phyloP scores from a whole-genome alignment of 2,329 filamentous ascomycete species.

The Botrytis squamosa region DNA sequence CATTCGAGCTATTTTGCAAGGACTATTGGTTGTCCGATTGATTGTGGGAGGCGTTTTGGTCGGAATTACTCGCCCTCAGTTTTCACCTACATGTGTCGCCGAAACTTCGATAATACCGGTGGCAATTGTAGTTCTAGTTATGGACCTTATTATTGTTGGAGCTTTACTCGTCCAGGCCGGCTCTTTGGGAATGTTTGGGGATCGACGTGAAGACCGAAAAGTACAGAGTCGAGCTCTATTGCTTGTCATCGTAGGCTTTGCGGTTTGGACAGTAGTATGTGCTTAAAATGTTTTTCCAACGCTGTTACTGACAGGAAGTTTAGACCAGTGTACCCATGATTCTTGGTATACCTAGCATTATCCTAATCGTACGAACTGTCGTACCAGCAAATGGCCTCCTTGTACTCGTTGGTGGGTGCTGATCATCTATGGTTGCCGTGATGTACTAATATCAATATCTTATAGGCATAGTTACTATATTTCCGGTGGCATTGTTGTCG shows the following conservation, averaged over 20 bases:
- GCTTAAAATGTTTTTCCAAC: background rate
- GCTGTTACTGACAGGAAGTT: conserved; percentile 25
- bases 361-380: conserved; percentile 36
- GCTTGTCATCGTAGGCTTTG: conserved; percentile 33
- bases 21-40: conserved; percentile 33
- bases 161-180: conserved; percentile 32
- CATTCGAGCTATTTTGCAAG: conserved; percentile 35
- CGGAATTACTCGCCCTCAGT: conserved; percentile 38
- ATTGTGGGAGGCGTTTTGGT: conserved; percentile 36
- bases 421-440: background rate
- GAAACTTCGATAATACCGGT: conserved; percentile 34
- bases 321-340: conserved; percentile 39
- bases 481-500: conserved; percentile 31
- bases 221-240: conserved; percentile 35
- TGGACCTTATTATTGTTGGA: conserved; percentile 38
- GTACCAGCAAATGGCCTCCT: conserved; percentile 37
- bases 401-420: conserved; percentile 36
- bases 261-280: conserved; percentile 38
- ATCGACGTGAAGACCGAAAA: conserved; percentile 26
- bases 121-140: conserved; percentile 35
- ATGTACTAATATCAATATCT: background rate
- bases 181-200: conserved; percentile 31
- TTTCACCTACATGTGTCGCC: conserved; percentile 38
- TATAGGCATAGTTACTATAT: conserved; percentile 35
- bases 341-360: conserved; percentile 35